Evolutionary conservation across 352 stramenopile genomes (phyloP).

Genomic region (Phytophthora constricta): DNA sequence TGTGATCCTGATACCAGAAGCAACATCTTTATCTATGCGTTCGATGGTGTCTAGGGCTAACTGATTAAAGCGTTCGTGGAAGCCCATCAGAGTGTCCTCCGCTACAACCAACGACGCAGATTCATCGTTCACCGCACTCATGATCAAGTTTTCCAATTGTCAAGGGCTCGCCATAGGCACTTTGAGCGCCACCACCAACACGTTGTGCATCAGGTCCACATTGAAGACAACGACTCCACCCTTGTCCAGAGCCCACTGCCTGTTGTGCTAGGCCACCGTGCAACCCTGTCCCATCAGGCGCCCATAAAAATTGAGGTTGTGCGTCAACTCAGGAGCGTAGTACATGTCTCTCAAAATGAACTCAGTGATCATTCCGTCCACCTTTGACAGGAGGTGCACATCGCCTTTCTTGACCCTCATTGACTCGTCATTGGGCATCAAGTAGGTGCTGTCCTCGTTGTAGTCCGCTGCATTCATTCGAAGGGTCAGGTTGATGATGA

Average conservation of each 20-base stretch:
- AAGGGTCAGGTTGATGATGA: slow-evolving; percentile 4
- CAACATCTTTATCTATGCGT: slow-evolving; percentile 6
- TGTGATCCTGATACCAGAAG: slow-evolving; percentile 6
- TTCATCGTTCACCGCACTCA: background rate
- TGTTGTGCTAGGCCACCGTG: background rate
- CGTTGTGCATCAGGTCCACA: background rate
- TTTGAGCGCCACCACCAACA: background rate
- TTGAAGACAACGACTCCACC: slow-evolving; percentile 5
- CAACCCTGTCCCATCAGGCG: background rate
- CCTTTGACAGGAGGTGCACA: background rate
- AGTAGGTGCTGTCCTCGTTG: background rate
- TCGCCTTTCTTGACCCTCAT: slow-evolving; percentile 2
- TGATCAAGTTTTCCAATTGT: background rate
- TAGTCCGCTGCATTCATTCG: background rate
- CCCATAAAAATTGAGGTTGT: slow-evolving; percentile 11
- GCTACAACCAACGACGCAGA: background rate
- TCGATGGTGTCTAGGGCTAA: slow-evolving; percentile 3
- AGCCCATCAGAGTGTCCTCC: slow-evolving; percentile 5
- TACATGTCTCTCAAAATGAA: slow-evolving; percentile 12
- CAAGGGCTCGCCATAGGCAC: background rate
- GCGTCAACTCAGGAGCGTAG: slow-evolving; percentile 13
- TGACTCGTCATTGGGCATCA: background rate
- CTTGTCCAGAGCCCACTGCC: background rate
- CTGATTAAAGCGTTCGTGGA: background rate
- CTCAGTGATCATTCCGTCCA: background rate